These are phyloP conservation scores for Tetrapyrgos nigripes DNA, from an alignment of 1,284 basidiomycete genomes.

Conservation along the genomic window DNA sequence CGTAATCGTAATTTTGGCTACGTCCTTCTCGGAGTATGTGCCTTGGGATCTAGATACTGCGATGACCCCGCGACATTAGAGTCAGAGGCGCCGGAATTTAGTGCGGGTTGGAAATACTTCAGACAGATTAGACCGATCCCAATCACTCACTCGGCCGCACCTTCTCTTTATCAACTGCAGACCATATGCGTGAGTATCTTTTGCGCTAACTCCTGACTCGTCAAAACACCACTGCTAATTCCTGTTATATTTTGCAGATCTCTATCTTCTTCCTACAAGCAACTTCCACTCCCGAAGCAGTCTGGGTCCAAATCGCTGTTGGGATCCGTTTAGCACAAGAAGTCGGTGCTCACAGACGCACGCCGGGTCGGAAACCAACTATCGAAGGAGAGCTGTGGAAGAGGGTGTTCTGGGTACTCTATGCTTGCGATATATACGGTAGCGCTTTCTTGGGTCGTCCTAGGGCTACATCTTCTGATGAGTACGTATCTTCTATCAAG, in stretches of 20 bases:
- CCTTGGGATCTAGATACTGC: background rate
- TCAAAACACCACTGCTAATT: background rate
- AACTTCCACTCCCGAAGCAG: constrained; percentile 14
- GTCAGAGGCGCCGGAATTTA: constrained; percentile 37
- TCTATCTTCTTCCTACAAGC: constrained; percentile 8
- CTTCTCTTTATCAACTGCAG: constrained; percentile 64
- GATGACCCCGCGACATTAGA: constrained; percentile 1
- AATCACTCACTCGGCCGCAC: constrained; percentile 49
- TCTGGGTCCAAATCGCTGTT: background rate
- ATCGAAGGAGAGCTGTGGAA: constrained; percentile 7
- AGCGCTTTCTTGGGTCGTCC: constrained; percentile 6
- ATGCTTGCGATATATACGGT: background rate
- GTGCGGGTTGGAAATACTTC: constrained; percentile 62
- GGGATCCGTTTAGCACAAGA: constrained; percentile 1
- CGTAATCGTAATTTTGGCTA: background rate
- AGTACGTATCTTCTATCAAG: background rate
- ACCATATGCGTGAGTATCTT: constrained; percentile 35
- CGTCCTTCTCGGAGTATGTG: constrained; percentile 3
- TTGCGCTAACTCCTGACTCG: constrained; percentile 2
- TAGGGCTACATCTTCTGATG: background rate
- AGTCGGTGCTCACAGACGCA: constrained; percentile 1
- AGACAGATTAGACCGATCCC: constrained; percentile 53
- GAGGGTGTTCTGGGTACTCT: constrained; percentile 9
- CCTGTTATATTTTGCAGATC: background rate
- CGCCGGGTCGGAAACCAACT: background rate